phyloP scores from a whole-genome alignment of 2,329 filamentous ascomycete genomes.

The Neonectria faginata region DNA sequence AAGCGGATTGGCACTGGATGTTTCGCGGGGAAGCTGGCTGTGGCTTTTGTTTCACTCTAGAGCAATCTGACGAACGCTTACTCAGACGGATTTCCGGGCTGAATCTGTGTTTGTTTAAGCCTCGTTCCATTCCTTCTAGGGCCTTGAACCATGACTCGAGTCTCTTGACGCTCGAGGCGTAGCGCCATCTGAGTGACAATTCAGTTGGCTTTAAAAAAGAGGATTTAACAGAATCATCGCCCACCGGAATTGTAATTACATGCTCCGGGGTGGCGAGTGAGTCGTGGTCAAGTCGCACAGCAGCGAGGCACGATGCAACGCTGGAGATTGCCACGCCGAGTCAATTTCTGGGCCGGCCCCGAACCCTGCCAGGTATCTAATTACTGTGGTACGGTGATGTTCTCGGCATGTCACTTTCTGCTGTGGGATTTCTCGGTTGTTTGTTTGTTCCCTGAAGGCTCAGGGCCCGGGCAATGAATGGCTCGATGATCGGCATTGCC shows the following conservation, averaged over 20 bases:
- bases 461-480: slow-evolving; percentile 8
- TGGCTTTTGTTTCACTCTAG: slow-evolving; percentile 3
- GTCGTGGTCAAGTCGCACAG: slow-evolving; percentile 15
- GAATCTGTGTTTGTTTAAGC: slow-evolving; percentile 17
- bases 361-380: slow-evolving; percentile 6
- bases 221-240: background rate
- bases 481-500: slow-evolving; percentile 20
- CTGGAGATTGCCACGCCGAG: slow-evolving; percentile 22
- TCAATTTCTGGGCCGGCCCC: slow-evolving; percentile 7
- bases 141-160: slow-evolving; percentile 9
- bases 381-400: background rate
- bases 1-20: background rate
- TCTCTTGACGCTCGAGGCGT: slow-evolving; percentile 2
- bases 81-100: background rate
- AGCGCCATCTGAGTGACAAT: slow-evolving; percentile 8
- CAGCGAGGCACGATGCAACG: slow-evolving; percentile 23
- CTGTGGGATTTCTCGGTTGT: background rate
- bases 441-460: background rate
- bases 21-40: background rate
- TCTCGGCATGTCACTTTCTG: slow-evolving; percentile 5
- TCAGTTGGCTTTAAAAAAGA: slow-evolving; percentile 1
- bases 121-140: background rate
- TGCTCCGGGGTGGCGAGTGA: slow-evolving; percentile 15
- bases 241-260: slow-evolving; percentile 5
- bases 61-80: background rate